These are phyloP conservation scores for Starmerella gropengiesseri DNA, from an alignment of 805 yeast genomes.

Conservation along the genomic window DNA sequence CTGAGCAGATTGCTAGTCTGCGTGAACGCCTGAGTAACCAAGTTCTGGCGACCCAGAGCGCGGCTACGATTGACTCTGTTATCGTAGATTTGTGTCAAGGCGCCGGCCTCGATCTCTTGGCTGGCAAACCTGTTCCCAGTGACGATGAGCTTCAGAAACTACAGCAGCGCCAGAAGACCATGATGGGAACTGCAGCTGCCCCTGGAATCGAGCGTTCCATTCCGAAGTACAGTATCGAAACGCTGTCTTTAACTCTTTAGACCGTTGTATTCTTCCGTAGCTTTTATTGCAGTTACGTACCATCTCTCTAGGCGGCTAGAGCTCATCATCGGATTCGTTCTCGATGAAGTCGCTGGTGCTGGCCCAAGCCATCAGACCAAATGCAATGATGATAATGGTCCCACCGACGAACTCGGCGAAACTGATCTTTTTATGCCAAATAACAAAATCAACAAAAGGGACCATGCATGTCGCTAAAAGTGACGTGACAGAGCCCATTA, in stretches of 20 bases:
- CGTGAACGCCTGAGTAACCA: slow-evolving; percentile 38
- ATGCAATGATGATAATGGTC: slow-evolving; percentile 55
- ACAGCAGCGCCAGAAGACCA: slow-evolving; percentile 14
- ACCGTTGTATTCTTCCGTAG: not conserved
- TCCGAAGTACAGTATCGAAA: slow-evolving; percentile 29
- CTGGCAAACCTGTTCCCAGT: not conserved
- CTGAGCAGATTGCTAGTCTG: slow-evolving; percentile 39
- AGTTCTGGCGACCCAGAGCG: slow-evolving; percentile 32
- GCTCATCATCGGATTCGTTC: slow-evolving; percentile 29
- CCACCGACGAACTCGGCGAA: slow-evolving; percentile 58
- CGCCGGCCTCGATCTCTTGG: slow-evolving; percentile 20
- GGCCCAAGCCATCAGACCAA: slow-evolving; percentile 38
- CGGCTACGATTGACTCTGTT: slow-evolving; percentile 21
- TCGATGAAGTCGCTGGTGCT: slow-evolving; percentile 31
- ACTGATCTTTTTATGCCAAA: slow-evolving; percentile 50
- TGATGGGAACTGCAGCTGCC: slow-evolving; percentile 4
- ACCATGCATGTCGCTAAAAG: slow-evolving; percentile 69
- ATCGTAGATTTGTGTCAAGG: slow-evolving; percentile 26
- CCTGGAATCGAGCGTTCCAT: slow-evolving; percentile 13
- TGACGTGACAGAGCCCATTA: slow-evolving; percentile 55
- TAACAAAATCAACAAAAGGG: slow-evolving; percentile 61
- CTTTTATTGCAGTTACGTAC: too few species aligned
- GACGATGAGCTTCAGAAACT: slow-evolving; percentile 21
- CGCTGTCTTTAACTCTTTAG: slow-evolving; percentile 24
- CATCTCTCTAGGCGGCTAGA: slow-evolving; percentile 11